These are phyloP conservation scores for Aspergillus incahuasiensis DNA, from an alignment of 495 filamentous ascomycete species.

Conservation along the genomic window DNA sequence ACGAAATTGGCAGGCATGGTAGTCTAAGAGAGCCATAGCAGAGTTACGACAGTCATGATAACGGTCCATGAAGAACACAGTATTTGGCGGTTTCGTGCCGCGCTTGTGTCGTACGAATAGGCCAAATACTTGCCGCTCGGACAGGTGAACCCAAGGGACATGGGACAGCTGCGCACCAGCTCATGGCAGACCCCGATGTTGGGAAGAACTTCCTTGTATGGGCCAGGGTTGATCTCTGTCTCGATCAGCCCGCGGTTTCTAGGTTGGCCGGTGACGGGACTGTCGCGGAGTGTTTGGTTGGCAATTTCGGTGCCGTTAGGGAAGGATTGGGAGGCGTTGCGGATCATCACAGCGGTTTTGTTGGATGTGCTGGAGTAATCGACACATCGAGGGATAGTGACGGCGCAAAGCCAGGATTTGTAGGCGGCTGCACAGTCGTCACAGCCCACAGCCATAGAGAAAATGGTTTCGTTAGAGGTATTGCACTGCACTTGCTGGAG, in stretches of 20 bases:
- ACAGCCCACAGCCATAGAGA: conserved; percentile 76
- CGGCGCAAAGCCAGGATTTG: conserved; percentile 90
- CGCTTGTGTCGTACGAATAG: conserved; percentile 56
- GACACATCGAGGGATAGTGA: conserved; percentile 85
- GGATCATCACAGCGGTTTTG: conserved; percentile 55
- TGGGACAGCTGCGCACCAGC: conserved; percentile 78
- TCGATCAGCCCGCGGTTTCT: conserved; percentile 68
- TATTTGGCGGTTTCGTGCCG: background rate
- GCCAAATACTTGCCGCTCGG: conserved; percentile 57
- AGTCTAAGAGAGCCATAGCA: conserved; percentile 2
- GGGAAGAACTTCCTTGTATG: conserved; percentile 89
- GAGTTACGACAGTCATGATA: background rate
- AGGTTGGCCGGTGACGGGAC: conserved; percentile 42
- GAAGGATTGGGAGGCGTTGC: conserved; percentile 64
- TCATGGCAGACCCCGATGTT: conserved; percentile 80
- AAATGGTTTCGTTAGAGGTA: conserved; percentile 61
- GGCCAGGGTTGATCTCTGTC: conserved; percentile 64
- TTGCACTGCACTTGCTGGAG: conserved; percentile 83
- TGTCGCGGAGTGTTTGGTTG: conserved; percentile 27
- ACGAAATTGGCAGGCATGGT: background rate
- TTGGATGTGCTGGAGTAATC: conserved; percentile 59
- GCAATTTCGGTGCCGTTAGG: conserved; percentile 57
- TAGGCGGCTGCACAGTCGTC: conserved; percentile 73
- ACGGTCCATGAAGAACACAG: background rate
- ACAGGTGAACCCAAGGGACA: conserved; percentile 72